Evolutionary conservation across 2,329 filamentous ascomycete species (phyloP).

Genomic region (Penicillium sumatraense): DNA sequence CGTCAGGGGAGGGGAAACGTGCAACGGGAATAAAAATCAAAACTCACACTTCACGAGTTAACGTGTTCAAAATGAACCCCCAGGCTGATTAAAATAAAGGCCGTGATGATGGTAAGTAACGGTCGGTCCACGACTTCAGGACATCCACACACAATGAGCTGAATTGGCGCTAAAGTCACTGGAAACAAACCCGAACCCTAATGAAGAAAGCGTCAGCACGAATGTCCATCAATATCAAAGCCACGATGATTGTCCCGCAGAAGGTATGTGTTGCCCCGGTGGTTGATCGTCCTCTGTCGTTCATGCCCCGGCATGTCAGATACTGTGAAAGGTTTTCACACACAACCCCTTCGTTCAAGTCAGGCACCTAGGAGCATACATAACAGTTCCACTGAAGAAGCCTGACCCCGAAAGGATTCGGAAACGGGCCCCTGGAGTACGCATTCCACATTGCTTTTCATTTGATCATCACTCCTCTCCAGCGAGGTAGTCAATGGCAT

Average conservation of each 20-base stretch:
- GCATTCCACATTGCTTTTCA: conserved; percentile 17
- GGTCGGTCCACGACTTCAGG: conserved; percentile 30
- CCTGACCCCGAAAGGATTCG: conserved; percentile 2
- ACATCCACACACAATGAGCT: conserved; percentile 32
- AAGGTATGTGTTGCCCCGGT: conserved; percentile 28
- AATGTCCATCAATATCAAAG: conserved; percentile 1
- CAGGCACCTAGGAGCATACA: conserved; percentile 3
- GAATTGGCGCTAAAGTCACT: conserved; percentile 27
- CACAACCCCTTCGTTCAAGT: conserved; percentile 20
- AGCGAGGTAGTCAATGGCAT: not conserved
- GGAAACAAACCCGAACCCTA: not conserved
- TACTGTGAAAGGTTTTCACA: conserved; percentile 16
- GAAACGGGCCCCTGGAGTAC: conserved; percentile 7
- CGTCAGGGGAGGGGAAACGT: conserved; percentile 38
- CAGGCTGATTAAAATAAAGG: conserved; percentile 30
- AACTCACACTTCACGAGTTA: conserved; percentile 42
- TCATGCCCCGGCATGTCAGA: conserved; percentile 16
- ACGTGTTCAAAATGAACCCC: conserved; percentile 30
- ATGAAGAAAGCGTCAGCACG: not conserved
- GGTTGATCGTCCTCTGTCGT: conserved; percentile 13
- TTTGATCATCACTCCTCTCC: conserved; percentile 16
- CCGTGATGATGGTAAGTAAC: conserved; percentile 19
- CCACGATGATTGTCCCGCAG: conserved; percentile 3
- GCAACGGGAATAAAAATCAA: conserved; percentile 32
- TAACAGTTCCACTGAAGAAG: conserved; percentile 14